Base-by-base conservation (phyloP, 805 yeast genomes). In the Wickerhamiella allomyrinae region DNA sequence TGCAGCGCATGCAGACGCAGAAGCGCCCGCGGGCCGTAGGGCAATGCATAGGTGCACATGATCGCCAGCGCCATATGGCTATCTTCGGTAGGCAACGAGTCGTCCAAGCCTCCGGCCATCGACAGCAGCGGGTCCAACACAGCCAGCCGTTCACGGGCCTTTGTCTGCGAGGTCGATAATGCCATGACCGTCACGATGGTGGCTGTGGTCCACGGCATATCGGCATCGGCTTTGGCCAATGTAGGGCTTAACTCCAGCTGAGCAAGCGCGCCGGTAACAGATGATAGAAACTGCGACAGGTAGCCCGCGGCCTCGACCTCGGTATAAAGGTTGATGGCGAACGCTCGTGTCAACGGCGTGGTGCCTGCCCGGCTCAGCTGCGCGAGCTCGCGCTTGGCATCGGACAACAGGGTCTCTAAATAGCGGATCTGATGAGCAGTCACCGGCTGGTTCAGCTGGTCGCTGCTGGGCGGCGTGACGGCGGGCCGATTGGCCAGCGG, bases 161-260 rank as follows among this genome's bases (percentile, higher is more conserved):
- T 24, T 11, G 24, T 19, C 1, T 23, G 19, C 8, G 33, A 14
- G 15, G 47, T 34, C 29, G 43, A 42, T 29, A 53, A 19, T 2
- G 53, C 50, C 43, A 43, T 44, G 2, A 47, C 48, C 8, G 49
- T 43, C 14, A 53, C 47, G n/a, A 52, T 39, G 7, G 52, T 51
- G 13, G 46, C 40, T 27, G 53, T 41, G 7, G 51, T 38, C 40
- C 41, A 39, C 7, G 53, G 54, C 39, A 48, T 50, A 13, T 40
- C 37, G 22, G 34, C 41, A 25, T 44, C 50, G 7, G 47, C 46
- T 29, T 44, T 42, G 24, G 44, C 29, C 34, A 19, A 21, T 15
- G 20, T 10, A 11, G 21, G 34, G 20, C 21, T 21, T 21, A 17
- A n/a, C 13, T 17, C 21, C 34, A 31, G 21, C n/a, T 7, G 34